A percentile compares a stretch with the other conserved stretches of the same genome.
Evolutionary conservation across 352 stramenopile genomes (phyloP).

Genomic region (Globisporangium sylvaticum): DNA sequence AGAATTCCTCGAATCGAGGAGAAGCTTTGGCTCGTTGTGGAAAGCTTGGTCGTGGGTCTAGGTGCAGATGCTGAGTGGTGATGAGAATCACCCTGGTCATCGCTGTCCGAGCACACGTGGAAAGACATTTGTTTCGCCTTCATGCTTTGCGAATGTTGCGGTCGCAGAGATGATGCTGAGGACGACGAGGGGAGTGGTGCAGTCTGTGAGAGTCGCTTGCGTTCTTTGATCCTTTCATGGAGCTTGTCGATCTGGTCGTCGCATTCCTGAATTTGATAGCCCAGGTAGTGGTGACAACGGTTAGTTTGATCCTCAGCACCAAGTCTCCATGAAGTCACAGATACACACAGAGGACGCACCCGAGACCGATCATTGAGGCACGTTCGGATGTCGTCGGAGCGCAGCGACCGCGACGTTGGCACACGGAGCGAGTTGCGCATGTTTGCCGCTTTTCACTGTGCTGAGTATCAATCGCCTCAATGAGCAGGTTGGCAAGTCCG

Average conservation of each 20-base stretch:
- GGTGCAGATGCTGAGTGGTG: not conserved
- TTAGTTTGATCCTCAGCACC: not conserved
- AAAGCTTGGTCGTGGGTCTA: not conserved
- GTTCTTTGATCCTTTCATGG: not conserved
- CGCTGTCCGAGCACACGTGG: not conserved
- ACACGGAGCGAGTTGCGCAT: slow-evolving; percentile 1
- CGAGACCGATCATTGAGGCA: not conserved
- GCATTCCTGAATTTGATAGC: slow-evolving; percentile 1
- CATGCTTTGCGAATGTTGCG: not conserved
- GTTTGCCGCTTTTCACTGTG: not conserved
- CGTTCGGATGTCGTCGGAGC: not conserved
- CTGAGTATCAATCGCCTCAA: too few relatives aligned
- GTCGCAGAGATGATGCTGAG: not conserved
- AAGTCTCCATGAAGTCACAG: not conserved
- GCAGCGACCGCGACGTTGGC: not conserved
- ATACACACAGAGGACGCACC: not conserved
- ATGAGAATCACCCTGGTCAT: not conserved
- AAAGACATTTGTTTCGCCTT: not conserved
- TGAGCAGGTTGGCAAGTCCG: too few relatives aligned
- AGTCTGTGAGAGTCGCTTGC: not conserved
- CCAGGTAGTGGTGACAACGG: not conserved
- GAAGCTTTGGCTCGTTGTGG: not conserved
- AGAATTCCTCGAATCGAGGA: not conserved
- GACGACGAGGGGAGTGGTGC: not conserved
- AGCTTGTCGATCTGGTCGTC: slow-evolving; percentile 6